These are phyloP conservation scores for Pleurotus tuoliensis DNA, from an alignment of 768 basidiomycete genomes.

Conservation along the genomic window DNA sequence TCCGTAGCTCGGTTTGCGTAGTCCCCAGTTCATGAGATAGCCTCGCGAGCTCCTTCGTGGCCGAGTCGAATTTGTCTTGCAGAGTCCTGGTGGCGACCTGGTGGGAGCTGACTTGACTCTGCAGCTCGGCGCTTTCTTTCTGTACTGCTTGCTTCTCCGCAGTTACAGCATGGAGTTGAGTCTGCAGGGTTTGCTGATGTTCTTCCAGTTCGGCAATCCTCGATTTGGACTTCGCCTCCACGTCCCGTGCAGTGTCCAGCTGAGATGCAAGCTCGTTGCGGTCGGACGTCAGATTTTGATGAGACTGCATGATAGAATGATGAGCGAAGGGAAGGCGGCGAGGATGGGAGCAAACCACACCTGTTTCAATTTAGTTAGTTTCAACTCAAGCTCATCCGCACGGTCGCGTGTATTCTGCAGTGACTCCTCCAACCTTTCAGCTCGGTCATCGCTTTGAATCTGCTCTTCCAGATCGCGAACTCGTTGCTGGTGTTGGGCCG, in stretches of 20 bases:
- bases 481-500: slow-evolving; percentile 50
- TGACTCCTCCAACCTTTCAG: slow-evolving; percentile 67
- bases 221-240: slow-evolving; percentile 43
- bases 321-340: slow-evolving; percentile 5
- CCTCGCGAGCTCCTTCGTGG: slow-evolving; percentile 48
- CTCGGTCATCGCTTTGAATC: slow-evolving; percentile 79
- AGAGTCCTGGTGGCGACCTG: slow-evolving; percentile 47
- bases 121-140: slow-evolving; percentile 47
- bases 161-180: slow-evolving; percentile 40
- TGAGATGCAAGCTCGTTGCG: slow-evolving; percentile 52
- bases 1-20: slow-evolving; percentile 61
- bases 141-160: slow-evolving; percentile 43
- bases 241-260: slow-evolving; percentile 34
- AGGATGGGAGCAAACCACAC: slow-evolving; percentile 28
- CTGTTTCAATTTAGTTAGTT: slow-evolving; percentile 76
- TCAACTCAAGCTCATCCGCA: slow-evolving; percentile 80
- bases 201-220: slow-evolving; percentile 45
- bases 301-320: slow-evolving; percentile 34
- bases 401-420: slow-evolving; percentile 78
- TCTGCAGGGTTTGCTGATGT: slow-evolving; percentile 32
- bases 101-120: slow-evolving; percentile 41
- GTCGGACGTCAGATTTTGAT: slow-evolving; percentile 56
- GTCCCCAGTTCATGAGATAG: slow-evolving; percentile 56
- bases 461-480: slow-evolving; percentile 77
- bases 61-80: slow-evolving; percentile 55